These are phyloP conservation scores for Trichoderma sp. DNA, from an alignment of 2,329 filamentous ascomycete species.

Conservation along the genomic window DNA sequence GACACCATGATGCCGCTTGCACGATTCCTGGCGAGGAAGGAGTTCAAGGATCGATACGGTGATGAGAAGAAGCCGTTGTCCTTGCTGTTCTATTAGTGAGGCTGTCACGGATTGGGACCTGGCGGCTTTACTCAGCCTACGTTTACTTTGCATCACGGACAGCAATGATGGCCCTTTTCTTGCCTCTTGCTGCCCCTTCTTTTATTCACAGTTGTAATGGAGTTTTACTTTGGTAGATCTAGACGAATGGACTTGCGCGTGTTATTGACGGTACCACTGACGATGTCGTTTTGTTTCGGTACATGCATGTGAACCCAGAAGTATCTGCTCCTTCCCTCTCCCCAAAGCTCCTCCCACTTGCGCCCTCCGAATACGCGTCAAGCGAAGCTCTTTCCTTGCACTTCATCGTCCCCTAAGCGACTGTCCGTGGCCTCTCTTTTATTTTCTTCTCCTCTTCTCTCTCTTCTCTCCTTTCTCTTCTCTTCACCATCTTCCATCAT, in stretches of 20 bases:
- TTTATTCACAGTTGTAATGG: not conserved
- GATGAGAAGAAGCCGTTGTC: conserved; percentile 59
- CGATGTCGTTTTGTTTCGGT: not conserved
- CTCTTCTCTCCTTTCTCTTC: conserved; percentile 22
- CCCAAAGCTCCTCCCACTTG: not conserved
- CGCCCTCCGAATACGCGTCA: not conserved
- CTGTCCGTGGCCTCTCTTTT: conserved; percentile 17
- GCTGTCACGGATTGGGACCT: not conserved
- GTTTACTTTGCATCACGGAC: not conserved
- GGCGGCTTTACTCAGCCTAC: not conserved
- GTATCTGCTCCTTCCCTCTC: not conserved
- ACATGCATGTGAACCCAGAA: not conserved
- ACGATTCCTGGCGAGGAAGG: conserved; percentile 68
- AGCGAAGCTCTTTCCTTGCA: not conserved
- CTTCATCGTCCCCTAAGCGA: not conserved
- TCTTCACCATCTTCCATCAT: conserved; percentile 23
- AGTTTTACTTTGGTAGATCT: not conserved
- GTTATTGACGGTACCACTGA: not conserved
- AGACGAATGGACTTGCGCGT: not conserved
- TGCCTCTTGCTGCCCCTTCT: not conserved
- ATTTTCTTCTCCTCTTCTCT: conserved; percentile 14
- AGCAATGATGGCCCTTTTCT: not conserved
- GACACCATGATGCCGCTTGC: conserved; percentile 83
- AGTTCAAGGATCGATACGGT: conserved; percentile 70
- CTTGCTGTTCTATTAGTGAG: conserved; percentile 63